Percentiles rank a stretch among this genome's conserved stretches.
Conservation (phyloP, 116 monocot species). For the Trichopus zeylanicus region DNA sequence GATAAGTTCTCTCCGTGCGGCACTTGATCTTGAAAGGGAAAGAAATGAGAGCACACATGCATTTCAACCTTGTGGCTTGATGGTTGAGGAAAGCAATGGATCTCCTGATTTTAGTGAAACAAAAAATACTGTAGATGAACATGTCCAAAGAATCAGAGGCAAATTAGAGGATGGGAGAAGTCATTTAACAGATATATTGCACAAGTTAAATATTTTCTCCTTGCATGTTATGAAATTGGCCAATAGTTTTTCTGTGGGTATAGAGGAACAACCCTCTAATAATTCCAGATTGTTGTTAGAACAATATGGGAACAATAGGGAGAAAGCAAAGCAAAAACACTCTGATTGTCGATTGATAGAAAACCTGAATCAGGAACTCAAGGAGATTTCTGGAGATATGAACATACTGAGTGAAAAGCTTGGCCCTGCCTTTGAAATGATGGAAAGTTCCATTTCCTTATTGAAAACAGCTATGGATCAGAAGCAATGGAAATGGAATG, state of each 20-base stretch:
- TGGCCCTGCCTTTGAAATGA: slow-evolving; percentile 27
- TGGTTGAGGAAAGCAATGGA: slow-evolving; percentile 2
- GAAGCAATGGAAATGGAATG: slow-evolving; percentile 23
- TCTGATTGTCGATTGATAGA: slow-evolving; percentile 9
- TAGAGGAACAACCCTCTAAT: background rate
- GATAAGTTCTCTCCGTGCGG: slow-evolving; percentile 15
- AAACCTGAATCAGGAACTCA: slow-evolving; percentile 23
- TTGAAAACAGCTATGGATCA: slow-evolving; percentile 30
- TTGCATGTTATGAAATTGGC: slow-evolving; percentile 8
- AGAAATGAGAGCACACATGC: slow-evolving; percentile 10
- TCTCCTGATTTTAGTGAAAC: slow-evolving; percentile 8
- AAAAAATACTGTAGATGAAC: slow-evolving; percentile 13
- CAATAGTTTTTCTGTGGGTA: slow-evolving; percentile 4
- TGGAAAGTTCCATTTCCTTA: slow-evolving; percentile 25
- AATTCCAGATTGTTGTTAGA: background rate
- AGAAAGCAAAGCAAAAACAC: background rate
- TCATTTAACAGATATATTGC: slow-evolving; percentile 18
- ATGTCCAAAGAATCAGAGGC: slow-evolving; percentile 16
- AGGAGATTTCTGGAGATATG: slow-evolving; percentile 29
- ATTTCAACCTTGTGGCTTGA: background rate
- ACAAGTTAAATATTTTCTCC: slow-evolving; percentile 15
- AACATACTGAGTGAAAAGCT: slow-evolving; percentile 25
- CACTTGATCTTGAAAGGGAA: slow-evolving; percentile 16
- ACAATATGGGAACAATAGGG: background rate
- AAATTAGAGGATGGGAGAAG: slow-evolving; percentile 29